phyloP scores from a whole-genome alignment of 192 early-diverging fungal genomes.

The Endogone sp. region DNA sequence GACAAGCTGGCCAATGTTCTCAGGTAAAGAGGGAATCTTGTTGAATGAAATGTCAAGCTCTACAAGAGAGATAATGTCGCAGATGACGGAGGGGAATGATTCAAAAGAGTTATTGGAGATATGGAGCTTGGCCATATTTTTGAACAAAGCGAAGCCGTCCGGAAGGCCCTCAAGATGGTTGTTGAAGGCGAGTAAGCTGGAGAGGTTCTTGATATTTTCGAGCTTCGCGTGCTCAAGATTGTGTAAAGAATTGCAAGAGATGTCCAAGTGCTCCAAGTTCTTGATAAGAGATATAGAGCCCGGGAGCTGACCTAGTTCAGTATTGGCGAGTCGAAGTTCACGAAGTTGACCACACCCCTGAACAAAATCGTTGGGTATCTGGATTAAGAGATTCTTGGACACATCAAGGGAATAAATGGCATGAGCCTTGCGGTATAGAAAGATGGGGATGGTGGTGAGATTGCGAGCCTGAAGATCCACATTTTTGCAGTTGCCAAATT shows the following conservation, averaged over 20 bases:
- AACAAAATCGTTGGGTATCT: slow-evolving; percentile 80
- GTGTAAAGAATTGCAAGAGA: slow-evolving; percentile 72
- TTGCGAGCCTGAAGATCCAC: slow-evolving; percentile 72
- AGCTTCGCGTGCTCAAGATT: slow-evolving; percentile 64
- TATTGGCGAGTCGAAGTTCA: slow-evolving; percentile 66
- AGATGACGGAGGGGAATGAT: slow-evolving; percentile 62
- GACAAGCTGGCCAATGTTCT: slow-evolving; percentile 62
- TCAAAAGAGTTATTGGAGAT: slow-evolving; percentile 81
- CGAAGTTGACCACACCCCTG: slow-evolving; percentile 66
- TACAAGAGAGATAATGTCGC: slow-evolving; percentile 50
- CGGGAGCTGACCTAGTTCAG: slow-evolving; percentile 66
- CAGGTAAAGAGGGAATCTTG: slow-evolving; percentile 70
- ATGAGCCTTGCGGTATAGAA: slow-evolving; percentile 65
- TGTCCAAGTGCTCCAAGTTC: slow-evolving; percentile 68
- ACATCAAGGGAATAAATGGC: slow-evolving; percentile 76
- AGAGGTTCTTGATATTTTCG: slow-evolving; percentile 52
- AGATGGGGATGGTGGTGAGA: slow-evolving; percentile 76
- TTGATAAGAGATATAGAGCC: slow-evolving; percentile 57
- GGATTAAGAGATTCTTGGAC: slow-evolving; percentile 75
- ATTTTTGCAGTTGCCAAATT: slow-evolving; percentile 40
- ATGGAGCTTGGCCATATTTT: slow-evolving; percentile 57
- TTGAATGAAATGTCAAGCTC: slow-evolving; percentile 83
- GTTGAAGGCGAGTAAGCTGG: slow-evolving; percentile 61
- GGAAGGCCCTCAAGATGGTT: slow-evolving; percentile 76
- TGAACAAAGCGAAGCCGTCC: slow-evolving; percentile 52